These are phyloP conservation scores for Tricholoma furcatifolium DNA, from an alignment of 768 basidiomycete species.

Conservation along the genomic window DNA sequence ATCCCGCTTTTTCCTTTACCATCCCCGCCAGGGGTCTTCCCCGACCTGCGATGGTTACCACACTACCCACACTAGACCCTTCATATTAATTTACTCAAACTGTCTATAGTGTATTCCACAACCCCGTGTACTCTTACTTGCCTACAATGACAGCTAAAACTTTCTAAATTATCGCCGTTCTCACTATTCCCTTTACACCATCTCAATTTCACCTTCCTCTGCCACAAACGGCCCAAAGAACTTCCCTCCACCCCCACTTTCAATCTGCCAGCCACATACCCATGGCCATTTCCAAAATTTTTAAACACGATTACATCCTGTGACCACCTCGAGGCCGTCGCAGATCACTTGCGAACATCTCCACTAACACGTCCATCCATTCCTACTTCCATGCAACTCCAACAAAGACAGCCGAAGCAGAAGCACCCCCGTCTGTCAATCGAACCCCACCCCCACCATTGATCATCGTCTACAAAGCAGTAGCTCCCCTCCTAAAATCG, in stretches of 20 bases:
- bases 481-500: background rate
- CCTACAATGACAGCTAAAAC: background rate
- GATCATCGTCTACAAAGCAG: conserved; percentile 4
- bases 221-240: too few species aligned
- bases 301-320: background rate
- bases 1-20: background rate
- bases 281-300: background rate
- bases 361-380: too few species aligned
- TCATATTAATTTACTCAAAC: too few species aligned
- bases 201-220: too few species aligned
- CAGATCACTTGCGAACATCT: background rate
- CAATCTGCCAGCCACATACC: too few species aligned
- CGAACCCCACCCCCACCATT: background rate
- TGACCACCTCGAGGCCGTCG: conserved; percentile 8
- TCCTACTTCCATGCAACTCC: too few species aligned
- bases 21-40: background rate
- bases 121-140: background rate
- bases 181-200: too few species aligned
- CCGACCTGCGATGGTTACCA: background rate
- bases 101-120: too few species aligned
- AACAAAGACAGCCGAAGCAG: too few species aligned
- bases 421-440: background rate
- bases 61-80: too few species aligned
- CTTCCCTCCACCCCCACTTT: too few species aligned
- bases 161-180: background rate